Percentiles rank a stretch among this genome's conserved stretches.
These are phyloP conservation scores for Leccinum obscurum DNA, from an alignment of 768 basidiomycete genomes.

Conservation along the genomic window DNA sequence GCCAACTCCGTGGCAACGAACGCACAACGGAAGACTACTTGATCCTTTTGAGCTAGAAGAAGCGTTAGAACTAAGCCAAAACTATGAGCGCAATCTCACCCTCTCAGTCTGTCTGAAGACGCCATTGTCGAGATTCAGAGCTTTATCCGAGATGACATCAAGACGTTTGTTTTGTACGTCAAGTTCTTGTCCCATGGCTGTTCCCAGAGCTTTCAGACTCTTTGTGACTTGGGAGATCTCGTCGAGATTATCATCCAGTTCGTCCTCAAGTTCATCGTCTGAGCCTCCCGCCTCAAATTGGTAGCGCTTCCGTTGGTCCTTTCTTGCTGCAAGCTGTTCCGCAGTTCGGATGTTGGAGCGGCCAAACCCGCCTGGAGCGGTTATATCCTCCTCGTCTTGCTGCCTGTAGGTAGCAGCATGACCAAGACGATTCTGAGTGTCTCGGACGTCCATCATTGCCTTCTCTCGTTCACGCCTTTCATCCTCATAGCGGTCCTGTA, in stretches of 20 bases:
- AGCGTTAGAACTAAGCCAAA: slow-evolving; percentile 4
- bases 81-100: slow-evolving; percentile 44
- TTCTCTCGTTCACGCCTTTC: slow-evolving; percentile 84
- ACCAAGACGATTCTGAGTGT: slow-evolving; percentile 84
- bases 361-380: slow-evolving; percentile 36
- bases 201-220: slow-evolving; percentile 74
- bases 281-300: slow-evolving; percentile 90
- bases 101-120: slow-evolving; percentile 82
- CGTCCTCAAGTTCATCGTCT: slow-evolving; percentile 94
- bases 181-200: slow-evolving; percentile 85
- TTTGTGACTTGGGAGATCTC: slow-evolving; percentile 80
- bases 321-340: slow-evolving; percentile 53
- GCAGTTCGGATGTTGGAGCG: slow-evolving; percentile 45
- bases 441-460: slow-evolving; percentile 81
- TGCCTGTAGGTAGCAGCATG: slow-evolving; percentile 65
- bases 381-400: slow-evolving; percentile 44
- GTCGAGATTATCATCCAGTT: slow-evolving; percentile 88
- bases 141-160: slow-evolving; percentile 75
- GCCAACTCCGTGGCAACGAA: neutral
- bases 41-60: slow-evolving; percentile 57
- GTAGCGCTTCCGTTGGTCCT: slow-evolving; percentile 77
- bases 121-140: slow-evolving; percentile 68
- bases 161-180: slow-evolving; percentile 84
- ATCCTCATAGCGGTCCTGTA: slow-evolving; percentile 83
- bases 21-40: slow-evolving; percentile 36